Evolutionary conservation across 2,329 filamentous ascomycete species (phyloP).

Genomic region (Aspergillus sp.): DNA sequence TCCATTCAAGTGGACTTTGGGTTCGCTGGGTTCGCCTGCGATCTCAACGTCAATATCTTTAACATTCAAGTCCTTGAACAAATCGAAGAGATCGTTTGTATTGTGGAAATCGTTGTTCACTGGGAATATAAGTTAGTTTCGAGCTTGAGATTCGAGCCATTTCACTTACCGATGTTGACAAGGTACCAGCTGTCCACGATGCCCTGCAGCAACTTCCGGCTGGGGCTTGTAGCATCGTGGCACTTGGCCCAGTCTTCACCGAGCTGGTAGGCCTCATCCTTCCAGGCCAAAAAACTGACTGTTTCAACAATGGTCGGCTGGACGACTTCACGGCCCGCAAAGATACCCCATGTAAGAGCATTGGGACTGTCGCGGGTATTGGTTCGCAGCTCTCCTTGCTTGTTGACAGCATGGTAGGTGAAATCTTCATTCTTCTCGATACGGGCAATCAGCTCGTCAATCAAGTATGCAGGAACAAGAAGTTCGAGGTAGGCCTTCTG

Average conservation of each 20-base stretch:
- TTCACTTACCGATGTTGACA: conserved; percentile 82
- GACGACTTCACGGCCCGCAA: conserved; percentile 98
- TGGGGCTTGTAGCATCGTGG: conserved; percentile 75
- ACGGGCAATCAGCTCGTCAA: conserved; percentile 75
- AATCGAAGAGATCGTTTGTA: conserved; percentile 76
- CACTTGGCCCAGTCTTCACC: conserved; percentile 95
- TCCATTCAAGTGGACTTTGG: conserved; percentile 30
- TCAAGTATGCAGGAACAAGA: conserved; percentile 78
- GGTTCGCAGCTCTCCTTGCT: conserved; percentile 77
- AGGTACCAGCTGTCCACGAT: conserved; percentile 92
- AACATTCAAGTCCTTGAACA: conserved; percentile 74
- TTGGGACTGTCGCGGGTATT: conserved; percentile 88
- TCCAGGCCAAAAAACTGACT: conserved; percentile 97
- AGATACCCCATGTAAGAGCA: conserved; percentile 99
- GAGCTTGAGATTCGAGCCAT: conserved; percentile 10
- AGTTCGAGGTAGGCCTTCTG: conserved; percentile 98
- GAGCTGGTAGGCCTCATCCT: conserved; percentile 93
- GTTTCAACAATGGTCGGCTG: conserved; percentile 99
- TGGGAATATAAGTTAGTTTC: conserved; percentile 43
- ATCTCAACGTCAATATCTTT: conserved; percentile 43
- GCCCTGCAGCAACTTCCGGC: conserved; percentile 76
- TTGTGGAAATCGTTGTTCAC: conserved; percentile 98
- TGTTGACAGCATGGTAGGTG: conserved; percentile 93
- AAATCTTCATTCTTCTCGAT: conserved; percentile 79
- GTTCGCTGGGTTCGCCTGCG: conserved; percentile 21